Evolutionary conservation across 2,329 filamentous ascomycete genomes (phyloP).

Genomic region (Cladosporium phlei): DNA sequence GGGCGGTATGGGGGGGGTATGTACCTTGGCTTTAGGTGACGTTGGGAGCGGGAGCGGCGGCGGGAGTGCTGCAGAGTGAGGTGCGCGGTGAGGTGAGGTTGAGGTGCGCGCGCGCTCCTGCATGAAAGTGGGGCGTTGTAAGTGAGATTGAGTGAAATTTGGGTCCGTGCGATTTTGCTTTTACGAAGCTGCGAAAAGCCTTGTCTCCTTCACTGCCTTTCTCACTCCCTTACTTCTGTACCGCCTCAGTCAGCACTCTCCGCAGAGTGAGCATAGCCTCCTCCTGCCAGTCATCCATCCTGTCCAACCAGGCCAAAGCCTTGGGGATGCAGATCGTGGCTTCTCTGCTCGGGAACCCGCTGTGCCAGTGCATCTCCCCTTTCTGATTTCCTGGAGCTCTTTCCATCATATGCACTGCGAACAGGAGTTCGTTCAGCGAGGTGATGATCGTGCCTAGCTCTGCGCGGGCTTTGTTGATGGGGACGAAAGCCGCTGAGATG

Average conservation of each 20-base stretch:
- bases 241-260: constrained; percentile 15
- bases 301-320: background rate
- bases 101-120: too few relatives aligned
- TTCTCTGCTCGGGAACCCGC: constrained; percentile 51
- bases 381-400: background rate
- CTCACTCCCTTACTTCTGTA: too few relatives aligned
- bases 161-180: too few relatives aligned
- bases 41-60: too few relatives aligned
- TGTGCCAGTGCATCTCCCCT: background rate
- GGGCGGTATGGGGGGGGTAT: too few relatives aligned
- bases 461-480: constrained; percentile 7
- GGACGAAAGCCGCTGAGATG: background rate
- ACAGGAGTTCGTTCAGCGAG: background rate
- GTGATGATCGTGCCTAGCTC: background rate
- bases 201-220: too few relatives aligned
- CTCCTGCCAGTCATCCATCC: constrained; percentile 6
- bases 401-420: background rate
- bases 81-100: too few relatives aligned
- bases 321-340: background rate
- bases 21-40: too few relatives aligned
- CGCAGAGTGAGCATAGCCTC: background rate
- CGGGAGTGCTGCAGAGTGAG: too few relatives aligned
- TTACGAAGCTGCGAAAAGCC: too few relatives aligned
- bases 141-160: too few relatives aligned
- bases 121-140: too few relatives aligned